Base-by-base conservation (phyloP, 495 filamentous ascomycete genomes). In the Talaromyces proteolyticus region DNA sequence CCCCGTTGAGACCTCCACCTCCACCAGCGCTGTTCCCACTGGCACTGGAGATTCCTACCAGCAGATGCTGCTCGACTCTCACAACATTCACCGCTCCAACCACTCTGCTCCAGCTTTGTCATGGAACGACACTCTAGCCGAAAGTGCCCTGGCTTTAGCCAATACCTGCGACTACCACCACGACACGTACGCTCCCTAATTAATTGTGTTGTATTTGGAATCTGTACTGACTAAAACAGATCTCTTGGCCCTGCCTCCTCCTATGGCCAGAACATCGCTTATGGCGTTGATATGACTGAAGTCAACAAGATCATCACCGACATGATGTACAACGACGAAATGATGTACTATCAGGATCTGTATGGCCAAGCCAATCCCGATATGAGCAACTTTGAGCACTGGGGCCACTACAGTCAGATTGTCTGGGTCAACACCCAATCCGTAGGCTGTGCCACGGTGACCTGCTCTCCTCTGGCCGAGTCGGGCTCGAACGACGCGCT, bases 341-440 rank as follows among this genome's bases (percentile, higher is more conserved):
- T 84, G 52, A 59, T 57, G 22, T 69, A 63, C 60, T 82, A 69
- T 60, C 53, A 62, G 11, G 47, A 51, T 17, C 62, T 70, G 41
- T 82, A 77, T 54, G 75, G 73, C 24, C 26, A 66, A 47, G 58
- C 64, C 41, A 62, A 52, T 53, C 75, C 76, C 6, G 67, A 78
- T 60, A 84, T 82, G 77, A 52, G 59, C 55, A 63, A 76, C 64
- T 88, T 91, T 66, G 71, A 84, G 26, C 49, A 60, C 25, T 93
- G 85, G 81, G 89, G 91, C 50, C 92, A 98, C 66, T 88, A 88
- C 74, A 80, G 86, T n/a, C 89, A 95, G 73, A 74, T 96, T 20
- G 79, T 97, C 34, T 98, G 93, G 93, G 82, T 84, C 63, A 61
- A 34, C 6, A 85, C 87, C 44, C 80, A 67, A 14, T 59, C 76